Percentiles rank a stretch among this genome's conserved stretches.
Conservation (phyloP, 1,284 basidiomycete genomes). For the Ceratobasidium sp. region DNA sequence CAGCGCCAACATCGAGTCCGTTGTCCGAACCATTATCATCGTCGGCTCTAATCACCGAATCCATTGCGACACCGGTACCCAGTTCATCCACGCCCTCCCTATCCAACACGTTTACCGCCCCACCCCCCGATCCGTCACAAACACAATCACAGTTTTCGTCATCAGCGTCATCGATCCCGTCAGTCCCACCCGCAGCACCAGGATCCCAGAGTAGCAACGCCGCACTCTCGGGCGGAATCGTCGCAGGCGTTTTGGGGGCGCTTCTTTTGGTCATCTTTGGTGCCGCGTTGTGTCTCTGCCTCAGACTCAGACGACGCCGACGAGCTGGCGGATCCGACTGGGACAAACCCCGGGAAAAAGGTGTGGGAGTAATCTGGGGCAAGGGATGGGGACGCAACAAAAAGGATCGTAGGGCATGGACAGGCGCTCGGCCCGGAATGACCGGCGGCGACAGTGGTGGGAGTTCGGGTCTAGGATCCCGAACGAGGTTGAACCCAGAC, state of each 20-base stretch:
- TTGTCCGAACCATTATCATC: neutral
- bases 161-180: neutral
- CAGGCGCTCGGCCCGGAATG: neutral
- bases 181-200: neutral
- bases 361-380: constrained; percentile 30
- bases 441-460: neutral
- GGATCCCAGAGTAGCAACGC: neutral
- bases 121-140: neutral
- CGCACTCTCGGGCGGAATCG: constrained; percentile 23
- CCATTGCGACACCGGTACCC: neutral
- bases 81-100: neutral
- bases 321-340: neutral
- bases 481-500: neutral
- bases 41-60: neutral
- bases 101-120: neutral
- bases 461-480: neutral
- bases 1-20: neutral
- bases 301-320: constrained; percentile 15
- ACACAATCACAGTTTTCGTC: too few species aligned
- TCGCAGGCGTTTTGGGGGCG: neutral
- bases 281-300: neutral
- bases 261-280: constrained; percentile 20
- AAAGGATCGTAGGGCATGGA: constrained; percentile 4
- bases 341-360: neutral
- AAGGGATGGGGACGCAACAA: constrained; percentile 26